phyloP scores from a whole-genome alignment of 306 rosid species.

The Dryas alaskensis region DNA sequence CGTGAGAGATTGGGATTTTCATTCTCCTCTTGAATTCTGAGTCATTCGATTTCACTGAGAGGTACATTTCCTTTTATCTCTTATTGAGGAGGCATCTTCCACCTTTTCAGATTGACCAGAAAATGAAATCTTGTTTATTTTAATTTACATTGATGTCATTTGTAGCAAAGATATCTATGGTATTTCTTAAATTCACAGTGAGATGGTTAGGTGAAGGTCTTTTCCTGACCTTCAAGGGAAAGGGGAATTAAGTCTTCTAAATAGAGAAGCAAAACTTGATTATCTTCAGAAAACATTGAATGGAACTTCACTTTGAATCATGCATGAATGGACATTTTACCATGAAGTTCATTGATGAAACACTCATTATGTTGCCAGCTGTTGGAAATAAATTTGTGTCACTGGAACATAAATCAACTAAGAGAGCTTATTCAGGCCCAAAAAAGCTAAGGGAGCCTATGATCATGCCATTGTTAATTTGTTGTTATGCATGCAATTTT shows the following conservation, averaged over 20 bases:
- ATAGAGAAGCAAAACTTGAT: background rate
- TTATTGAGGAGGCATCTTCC: background rate
- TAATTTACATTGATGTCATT: background rate
- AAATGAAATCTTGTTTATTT: background rate
- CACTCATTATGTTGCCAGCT: background rate
- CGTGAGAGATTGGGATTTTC: background rate
- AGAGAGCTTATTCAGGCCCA: no score
- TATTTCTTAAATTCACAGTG: background rate
- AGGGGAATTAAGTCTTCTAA: background rate
- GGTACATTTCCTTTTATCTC: background rate
- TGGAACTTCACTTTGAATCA: background rate
- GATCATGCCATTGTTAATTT: background rate
- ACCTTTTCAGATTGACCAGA: background rate
- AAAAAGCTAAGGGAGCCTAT: background rate
- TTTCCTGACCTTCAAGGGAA: constrained; percentile 4
- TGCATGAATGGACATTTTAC: constrained; percentile 2
- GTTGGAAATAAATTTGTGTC: background rate
- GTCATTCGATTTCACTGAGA: background rate
- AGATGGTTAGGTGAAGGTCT: background rate
- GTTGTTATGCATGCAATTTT: background rate
- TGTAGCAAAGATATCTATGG: background rate
- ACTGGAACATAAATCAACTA: background rate
- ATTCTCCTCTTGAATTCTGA: background rate
- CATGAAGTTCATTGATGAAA: background rate
- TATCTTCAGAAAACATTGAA: background rate